Evolutionary conservation across 176 grass and related monocot species (phyloP).

Genomic region (Elaeis guineensis): DNA sequence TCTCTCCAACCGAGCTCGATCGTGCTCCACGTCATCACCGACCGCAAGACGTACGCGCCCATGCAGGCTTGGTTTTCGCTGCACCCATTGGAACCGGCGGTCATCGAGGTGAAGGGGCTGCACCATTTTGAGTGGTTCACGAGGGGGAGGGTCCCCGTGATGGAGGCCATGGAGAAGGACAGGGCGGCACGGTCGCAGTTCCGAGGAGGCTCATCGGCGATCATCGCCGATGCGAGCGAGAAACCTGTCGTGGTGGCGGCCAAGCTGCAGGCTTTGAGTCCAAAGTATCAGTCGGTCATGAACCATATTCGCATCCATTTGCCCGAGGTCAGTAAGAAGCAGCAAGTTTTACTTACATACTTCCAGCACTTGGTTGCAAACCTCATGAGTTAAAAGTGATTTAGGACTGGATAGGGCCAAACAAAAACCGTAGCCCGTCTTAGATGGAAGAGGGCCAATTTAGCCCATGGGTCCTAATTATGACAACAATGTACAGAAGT

Average conservation of each 20-base stretch:
- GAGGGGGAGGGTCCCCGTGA: constrained; percentile 11
- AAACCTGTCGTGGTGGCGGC: constrained; percentile 11
- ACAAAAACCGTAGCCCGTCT: too few relatives aligned
- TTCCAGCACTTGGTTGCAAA: too few relatives aligned
- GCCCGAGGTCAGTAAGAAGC: constrained; percentile 2
- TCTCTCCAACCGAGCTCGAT: constrained; percentile 8
- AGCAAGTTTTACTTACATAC: too few relatives aligned
- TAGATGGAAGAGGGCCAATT: too few relatives aligned
- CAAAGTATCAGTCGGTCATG: constrained; percentile 22
- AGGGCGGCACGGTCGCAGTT: constrained; percentile 11
- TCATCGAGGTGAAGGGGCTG: constrained; percentile 19
- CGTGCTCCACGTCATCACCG: constrained; percentile 19
- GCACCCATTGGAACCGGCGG: constrained; percentile 11
- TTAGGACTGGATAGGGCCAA: too few relatives aligned
- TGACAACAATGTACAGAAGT: too few relatives aligned
- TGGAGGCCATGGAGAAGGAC: constrained; percentile 24
- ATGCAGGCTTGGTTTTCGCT: constrained; percentile 21
- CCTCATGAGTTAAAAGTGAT: too few relatives aligned
- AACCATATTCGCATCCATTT: constrained; percentile 17
- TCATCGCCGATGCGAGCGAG: constrained; percentile 12
- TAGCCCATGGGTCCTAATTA: too few relatives aligned
- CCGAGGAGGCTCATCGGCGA: constrained; percentile 21
- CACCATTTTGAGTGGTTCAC: constrained; percentile 20
- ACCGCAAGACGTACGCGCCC: constrained; percentile 16
- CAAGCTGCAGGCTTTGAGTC: constrained; percentile 18